Evolutionary conservation across 176 grass and related monocot species (phyloP), one percentile per base, ranked within the genome.

Genomic region (Oryza meridionalis): DNA sequence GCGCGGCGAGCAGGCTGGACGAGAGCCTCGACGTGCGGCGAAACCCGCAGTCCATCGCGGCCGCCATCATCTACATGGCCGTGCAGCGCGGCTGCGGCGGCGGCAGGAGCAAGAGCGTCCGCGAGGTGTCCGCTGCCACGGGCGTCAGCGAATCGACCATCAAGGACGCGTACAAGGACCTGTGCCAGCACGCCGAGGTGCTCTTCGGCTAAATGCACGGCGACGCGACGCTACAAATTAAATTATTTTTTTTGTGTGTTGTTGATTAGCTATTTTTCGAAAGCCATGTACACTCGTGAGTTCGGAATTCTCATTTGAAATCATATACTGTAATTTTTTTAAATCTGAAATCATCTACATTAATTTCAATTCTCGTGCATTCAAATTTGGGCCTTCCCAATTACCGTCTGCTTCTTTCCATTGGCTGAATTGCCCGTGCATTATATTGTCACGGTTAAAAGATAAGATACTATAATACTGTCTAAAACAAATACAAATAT

Each of bases 31-130:
- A 90, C 68, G 79, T 90, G 33, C 75, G 84, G 2, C 83, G 68
- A 46, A 90, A 83, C 74, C 88, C 88, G 0, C 74, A 82, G 11
- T 90, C 84, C 38, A 82, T 85, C 37, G 84, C 88, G 7, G 88
- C 88, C 35, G 84, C 79, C 37, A 51, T 90, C 84, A 78, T 90
- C 26, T 86, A 69, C 79, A 86, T 90, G 88, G 61, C 73, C 16
- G 33, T 62, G 26, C 61, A 72, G 19, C 73, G 46, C 0, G 2
- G 35, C 6, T 4, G 7, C 37, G 61, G 32, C 19, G 4, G 10
- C 21, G 14, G 11, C 10, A 78, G 44, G 75, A 38, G 11, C 10
- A 78, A 67, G 75, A 47, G 73, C 9, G 4, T 86, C 46, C 73
- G 68, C 49, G 79, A 90, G 45, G 79, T 90, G 84, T 86, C 88